These are phyloP conservation scores for Xylaria sp. DNA, from an alignment of 2,329 filamentous ascomycete species.

Conservation along the genomic window DNA sequence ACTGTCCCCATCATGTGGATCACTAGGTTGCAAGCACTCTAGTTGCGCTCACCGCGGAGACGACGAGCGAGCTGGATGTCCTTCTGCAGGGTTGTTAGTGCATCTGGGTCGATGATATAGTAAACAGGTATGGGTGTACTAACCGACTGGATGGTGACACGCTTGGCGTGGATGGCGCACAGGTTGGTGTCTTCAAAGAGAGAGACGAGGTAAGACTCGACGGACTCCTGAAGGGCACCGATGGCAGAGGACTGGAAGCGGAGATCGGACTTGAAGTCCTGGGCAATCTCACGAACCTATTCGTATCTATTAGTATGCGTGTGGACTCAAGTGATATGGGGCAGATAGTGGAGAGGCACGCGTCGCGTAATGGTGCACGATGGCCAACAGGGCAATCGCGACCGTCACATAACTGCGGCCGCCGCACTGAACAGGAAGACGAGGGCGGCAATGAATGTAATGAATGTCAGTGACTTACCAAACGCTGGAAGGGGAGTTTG, in stretches of 20 bases:
- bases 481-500: slow-evolving; percentile 97
- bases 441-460: neutral
- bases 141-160: slow-evolving; percentile 91
- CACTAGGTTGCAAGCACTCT: slow-evolving; percentile 52
- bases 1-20: slow-evolving; percentile 40
- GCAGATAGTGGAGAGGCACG: slow-evolving; percentile 8
- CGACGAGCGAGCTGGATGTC: slow-evolving; percentile 97
- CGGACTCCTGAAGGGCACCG: slow-evolving; percentile 96
- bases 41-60: slow-evolving; percentile 93
- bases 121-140: slow-evolving; percentile 42
- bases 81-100: slow-evolving; percentile 67
- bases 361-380: slow-evolving; percentile 13
- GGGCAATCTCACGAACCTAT: slow-evolving; percentile 89
- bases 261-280: slow-evolving; percentile 94
- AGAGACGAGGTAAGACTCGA: slow-evolving; percentile 98
- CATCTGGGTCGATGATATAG: neutral
- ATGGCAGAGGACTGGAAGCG: slow-evolving; percentile 99
- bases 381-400: neutral
- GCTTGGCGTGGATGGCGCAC: slow-evolving; percentile 98
- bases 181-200: slow-evolving; percentile 99
- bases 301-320: slow-evolving; percentile 39
- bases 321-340: neutral
- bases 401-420: neutral
- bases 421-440: slow-evolving; percentile 1
- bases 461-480: slow-evolving; percentile 64